Evolutionary conservation across 202 grass and related monocot species (phyloP), one percentile per base, ranked within the genome.

Genomic region (Thinopyrum obtusiflorum): DNA sequence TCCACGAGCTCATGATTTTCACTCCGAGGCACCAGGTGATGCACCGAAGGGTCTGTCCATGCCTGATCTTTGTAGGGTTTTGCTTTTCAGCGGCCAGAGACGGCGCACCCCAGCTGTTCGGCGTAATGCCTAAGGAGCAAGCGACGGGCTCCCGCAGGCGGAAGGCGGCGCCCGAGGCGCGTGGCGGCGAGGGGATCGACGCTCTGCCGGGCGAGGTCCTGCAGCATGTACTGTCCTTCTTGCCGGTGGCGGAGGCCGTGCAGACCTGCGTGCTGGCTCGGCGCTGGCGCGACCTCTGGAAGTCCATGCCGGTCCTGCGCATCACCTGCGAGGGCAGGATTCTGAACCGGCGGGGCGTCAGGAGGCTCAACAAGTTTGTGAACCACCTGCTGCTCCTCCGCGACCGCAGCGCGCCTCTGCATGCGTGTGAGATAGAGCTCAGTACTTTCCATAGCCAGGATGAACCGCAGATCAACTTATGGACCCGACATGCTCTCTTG

Each of bases 221-320:
- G 36, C 84, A 86, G 84, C 84, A 80, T 21, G 65, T 86, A 10
- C 39, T 86, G 55, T 74, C 77, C 14, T 80, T 80, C 55, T 5
- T 86, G 51, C 55, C 57, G 2, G 6, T 39, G 20, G 37, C 18
- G 39, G 77, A 86, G 77, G 77, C 57, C 27, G 77, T 86, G 37
- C 55, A 11, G 44, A 76, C 78, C 2, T 44, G 85, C 61, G 15
- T 76, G 7, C 23, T 86, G 7, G 65, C 83, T 4, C n/a, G 76
- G 44, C 65, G 65, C 25, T 86, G 76, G 76, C 76, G 76, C 24
- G 23, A 31, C 65, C 65, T 79, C 76, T 86, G 76, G 74, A 80
- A 62, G 78, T 75, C 78, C 31, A 81, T 81, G 32, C 69, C 78
- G 0, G 24, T 26, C 25, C 69, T 87, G 60, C 78, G 69, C 42